Conservation (phyloP, 331 rosid genomes). For the Quercus tomentella region DNA sequence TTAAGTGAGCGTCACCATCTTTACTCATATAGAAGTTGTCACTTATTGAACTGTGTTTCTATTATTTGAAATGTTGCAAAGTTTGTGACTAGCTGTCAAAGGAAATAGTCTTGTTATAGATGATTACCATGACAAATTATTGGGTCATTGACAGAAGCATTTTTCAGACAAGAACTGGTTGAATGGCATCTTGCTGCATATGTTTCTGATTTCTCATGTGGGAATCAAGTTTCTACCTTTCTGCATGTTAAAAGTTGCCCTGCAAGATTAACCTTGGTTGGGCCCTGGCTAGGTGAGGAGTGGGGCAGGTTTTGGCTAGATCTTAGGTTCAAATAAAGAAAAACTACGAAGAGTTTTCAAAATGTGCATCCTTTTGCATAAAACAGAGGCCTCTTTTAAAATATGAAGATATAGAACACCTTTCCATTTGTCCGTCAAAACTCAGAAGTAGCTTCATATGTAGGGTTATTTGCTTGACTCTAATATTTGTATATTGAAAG, state of each 20-base stretch:
- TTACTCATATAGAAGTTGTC: neutral
- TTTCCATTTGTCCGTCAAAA: neutral
- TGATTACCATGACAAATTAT: neutral
- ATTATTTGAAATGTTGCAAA: neutral
- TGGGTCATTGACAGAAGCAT: neutral
- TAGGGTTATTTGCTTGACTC: neutral
- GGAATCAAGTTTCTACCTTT: neutral
- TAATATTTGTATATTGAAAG: neutral
- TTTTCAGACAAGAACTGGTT: neutral
- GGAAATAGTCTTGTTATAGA: neutral
- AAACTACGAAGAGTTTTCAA: neutral
- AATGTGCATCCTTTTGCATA: neutral
- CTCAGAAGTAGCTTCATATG: neutral
- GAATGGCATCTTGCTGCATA: neutral
- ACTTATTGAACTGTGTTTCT: neutral
- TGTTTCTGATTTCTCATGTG: neutral
- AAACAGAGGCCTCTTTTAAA: neutral
- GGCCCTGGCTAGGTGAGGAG: neutral
- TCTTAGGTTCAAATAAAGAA: neutral
- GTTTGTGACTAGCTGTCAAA: neutral
- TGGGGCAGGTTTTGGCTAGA: neutral
- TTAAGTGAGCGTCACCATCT: neutral
- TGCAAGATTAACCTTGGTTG: neutral
- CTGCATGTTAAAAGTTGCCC: neutral
- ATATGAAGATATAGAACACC: neutral